Evolutionary conservation across 2,329 filamentous ascomycete genomes (phyloP), one percentile per base, ranked within the genome.

Genomic region (Aspergillus arachidicola): DNA sequence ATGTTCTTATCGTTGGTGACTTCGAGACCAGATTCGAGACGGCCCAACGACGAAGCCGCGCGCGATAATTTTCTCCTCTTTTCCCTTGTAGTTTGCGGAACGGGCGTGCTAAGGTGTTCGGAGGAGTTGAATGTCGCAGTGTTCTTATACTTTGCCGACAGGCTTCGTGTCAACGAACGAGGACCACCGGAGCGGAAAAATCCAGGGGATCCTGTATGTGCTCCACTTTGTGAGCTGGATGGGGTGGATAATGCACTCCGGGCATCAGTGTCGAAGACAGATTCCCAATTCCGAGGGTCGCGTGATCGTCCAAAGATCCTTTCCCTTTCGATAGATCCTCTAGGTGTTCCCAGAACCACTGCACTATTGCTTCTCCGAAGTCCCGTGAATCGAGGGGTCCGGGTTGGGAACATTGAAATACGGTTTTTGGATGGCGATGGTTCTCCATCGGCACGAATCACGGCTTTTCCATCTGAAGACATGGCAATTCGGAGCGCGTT

Each of bases 231-330:
- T 69, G 92, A 89, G 78, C 94, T 91, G 11, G 91, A 91, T 68
- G 92, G 90, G n/a, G 87, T 86, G 26, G 90, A 93, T 60, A 97
- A 81, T 68, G 93, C 91, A 72, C 93, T 92, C 50, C 91, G 89
- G 58, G 86, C 83, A 68, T 95, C 91, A 9, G 89, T 89, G 73
- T 96, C 92, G 71, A 92, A 94, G 80, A 91, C 94, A 62, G 93
- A 93, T 73, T 96, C 92, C 94, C 94, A 97, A 7, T 91, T 91
- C 57, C 93, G 89, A 21, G 93, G 92, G 76, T 97, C 92, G 60
- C 92, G 89, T 62, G 94, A 97, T 61, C 94, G 87, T 60, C 92
- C 92, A 61, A 89, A 88, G 38, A 81, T 80, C 21, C 89, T 80
- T 45, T 79, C 74, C 60, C 70, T 72, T 51, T 67, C 75, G 73